Percentiles rank a stretch among this genome's conserved stretches.
Evolutionary conservation across 257 asterid species (phyloP).

Genomic region (Solanum microdontum): DNA sequence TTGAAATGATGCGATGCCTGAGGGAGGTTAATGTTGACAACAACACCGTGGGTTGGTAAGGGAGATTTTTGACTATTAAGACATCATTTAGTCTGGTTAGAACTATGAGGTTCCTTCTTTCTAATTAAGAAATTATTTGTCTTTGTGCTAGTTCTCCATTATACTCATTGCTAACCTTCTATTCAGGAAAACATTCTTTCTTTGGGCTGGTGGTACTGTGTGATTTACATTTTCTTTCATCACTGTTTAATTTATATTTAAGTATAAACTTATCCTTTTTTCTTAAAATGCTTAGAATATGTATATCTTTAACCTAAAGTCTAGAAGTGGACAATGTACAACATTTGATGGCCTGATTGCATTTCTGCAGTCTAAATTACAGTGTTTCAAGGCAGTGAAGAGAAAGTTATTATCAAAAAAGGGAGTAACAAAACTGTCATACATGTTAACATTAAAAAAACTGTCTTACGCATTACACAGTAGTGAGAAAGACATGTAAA

Average conservation of each 20-base stretch:
- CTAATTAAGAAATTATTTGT: not conserved
- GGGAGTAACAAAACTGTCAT: not conserved
- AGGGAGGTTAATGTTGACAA: constrained; percentile 98
- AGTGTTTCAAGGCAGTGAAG: not conserved
- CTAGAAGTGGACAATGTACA: not conserved
- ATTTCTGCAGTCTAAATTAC: not conserved
- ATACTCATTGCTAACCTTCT: not conserved
- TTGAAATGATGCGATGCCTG: constrained; percentile 97
- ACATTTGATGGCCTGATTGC: not conserved
- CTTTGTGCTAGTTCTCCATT: not conserved
- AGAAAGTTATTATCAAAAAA: not conserved
- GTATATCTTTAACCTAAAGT: not conserved
- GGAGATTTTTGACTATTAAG: not conserved
- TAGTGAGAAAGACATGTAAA: not conserved
- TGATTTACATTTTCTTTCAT: not conserved
- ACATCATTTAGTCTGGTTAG: not conserved
- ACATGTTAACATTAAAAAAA: not conserved
- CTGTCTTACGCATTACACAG: not conserved
- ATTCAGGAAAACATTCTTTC: not conserved
- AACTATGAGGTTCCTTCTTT: not conserved
- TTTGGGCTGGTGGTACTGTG: not conserved
- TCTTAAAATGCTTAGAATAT: not conserved
- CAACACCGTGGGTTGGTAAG: constrained; percentile 95
- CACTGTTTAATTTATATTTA: not conserved
- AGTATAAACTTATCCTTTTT: not conserved